Evolutionary conservation across 345 rosid genomes (phyloP), one percentile per base, ranked within the genome.

Genomic region (Physaria fendleri): DNA sequence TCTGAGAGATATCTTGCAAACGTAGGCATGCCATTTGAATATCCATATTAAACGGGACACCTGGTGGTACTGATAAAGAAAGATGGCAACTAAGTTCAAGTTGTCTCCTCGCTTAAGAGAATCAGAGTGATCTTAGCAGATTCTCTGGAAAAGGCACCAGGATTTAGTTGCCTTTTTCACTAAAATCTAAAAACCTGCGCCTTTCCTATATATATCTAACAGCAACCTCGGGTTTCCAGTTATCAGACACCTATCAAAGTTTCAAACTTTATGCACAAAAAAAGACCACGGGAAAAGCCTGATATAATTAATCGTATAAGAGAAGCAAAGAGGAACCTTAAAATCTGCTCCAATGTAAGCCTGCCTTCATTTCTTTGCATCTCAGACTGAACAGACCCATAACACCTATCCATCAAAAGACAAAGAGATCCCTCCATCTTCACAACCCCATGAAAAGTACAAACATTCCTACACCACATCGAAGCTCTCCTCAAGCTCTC

Each of bases 381-480:
- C 68, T 82, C 97, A 2, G 91, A 85, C 66, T 82, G 83, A 49
- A 93, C 90, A 49, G 99, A 93, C 5, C 99, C 99, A 46, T 25
- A 69, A 20, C 94, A 93, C 60, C 81, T 79, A 15, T 93, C 99
- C 86, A 79, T 86, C 45, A 93, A 87, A 21, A 93, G 76, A 39
- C 81, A 83, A 50, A 87, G 65, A 63, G 77, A 76, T 6, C 83
- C 79, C 2, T 78, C 88, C 79, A 83, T 74, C 76, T 75, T 83
- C 37, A 85, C 70, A 44, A 80, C 82, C 21, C 99, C 99, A 65
- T 93, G 95, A 72, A 89, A 89, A 21, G 86, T 77, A 54, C 99
- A 93, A 32, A 89, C 94, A 76, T 87, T 87, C 70, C 97, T 67
- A 67, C 99, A 93, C 99, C 99, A 89, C 94, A 85, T 85, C 0